Evolutionary conservation across 2,329 filamentous ascomycete genomes (phyloP).

Genomic region (Colletotrichum cuscutae): DNA sequence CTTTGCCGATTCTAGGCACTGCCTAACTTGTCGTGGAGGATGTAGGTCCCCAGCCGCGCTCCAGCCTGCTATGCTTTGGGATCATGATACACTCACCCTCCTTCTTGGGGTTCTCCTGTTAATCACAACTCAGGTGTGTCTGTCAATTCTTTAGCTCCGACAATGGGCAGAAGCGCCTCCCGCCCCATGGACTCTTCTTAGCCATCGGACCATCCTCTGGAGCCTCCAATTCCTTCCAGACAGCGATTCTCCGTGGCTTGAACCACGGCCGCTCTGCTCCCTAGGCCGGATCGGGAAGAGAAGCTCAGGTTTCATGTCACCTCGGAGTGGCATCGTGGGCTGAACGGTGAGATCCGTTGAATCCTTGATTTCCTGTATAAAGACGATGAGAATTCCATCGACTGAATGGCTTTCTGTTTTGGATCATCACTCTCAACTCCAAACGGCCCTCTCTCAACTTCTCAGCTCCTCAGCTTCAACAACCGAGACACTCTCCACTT

Average conservation of each 20-base stretch:
- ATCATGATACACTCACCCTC: not conserved
- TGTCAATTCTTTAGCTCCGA: not conserved
- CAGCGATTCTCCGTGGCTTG: conserved; percentile 13
- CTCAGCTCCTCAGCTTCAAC: conserved; percentile 1
- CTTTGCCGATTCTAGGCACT: conserved; percentile 3
- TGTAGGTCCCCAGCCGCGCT: not conserved
- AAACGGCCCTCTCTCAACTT: not conserved
- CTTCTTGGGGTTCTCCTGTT: not conserved
- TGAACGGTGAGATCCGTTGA: not conserved
- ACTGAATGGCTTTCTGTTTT: not conserved
- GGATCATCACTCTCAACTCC: conserved; percentile 1
- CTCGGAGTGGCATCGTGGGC: not conserved
- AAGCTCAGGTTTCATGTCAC: not conserved
- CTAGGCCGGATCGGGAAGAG: conserved; percentile 2
- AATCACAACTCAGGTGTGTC: not conserved
- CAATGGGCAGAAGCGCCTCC: conserved; percentile 1
- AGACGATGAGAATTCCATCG: not conserved
- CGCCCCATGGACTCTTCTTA: not conserved
- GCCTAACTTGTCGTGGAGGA: not conserved
- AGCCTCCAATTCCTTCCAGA: not conserved
- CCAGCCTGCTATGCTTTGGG: not conserved
- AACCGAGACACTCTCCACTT: not conserved
- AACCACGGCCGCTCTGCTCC: not conserved
- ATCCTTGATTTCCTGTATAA: conserved; percentile 14
- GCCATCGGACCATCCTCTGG: not conserved